Evolutionary conservation across 768 basidiomycete genomes (phyloP), one percentile per base, ranked within the genome.

Genomic region (Zangia roseola): DNA sequence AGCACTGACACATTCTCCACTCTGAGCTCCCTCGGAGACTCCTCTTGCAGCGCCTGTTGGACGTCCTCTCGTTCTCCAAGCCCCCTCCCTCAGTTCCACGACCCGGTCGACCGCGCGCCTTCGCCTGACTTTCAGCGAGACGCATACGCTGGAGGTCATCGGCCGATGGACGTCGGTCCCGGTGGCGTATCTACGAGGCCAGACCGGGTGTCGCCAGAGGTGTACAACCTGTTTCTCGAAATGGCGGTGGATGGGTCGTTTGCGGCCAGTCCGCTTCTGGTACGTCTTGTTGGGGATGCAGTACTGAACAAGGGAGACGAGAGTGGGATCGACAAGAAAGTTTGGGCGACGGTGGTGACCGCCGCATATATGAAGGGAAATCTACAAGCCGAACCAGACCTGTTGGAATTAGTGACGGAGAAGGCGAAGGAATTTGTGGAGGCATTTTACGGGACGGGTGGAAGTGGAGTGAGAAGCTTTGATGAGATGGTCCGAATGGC

Each of bases 161-260:
- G 60, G 25, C 42, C 31, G 8, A 10, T 52, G 14, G 23, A 41
- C 28, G 45, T 38, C 16, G 36, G 30, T 2, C 30, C 21, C 9
- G n/a, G 9, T 30, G 19, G 16, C 35, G 37, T 25, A 14, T 19
- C 42, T n/a, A 23, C 13, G 8, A 30, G 4, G 13, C 58, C 24
- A 12, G 37, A 35, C 14, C 56, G 57, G 0, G 37, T 73, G 10
- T 19, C 57, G 2, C 43, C 31, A 4, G 58, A 65, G 25, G 69
- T 77, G 5, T 50, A 73, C 16, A 46, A 67, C 3, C 60, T 82
- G 34, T 61, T 77, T 10, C 52, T 54, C 13, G 50, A 75, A 19
- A 77, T 80, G 64, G 40, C 52, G 3, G 69, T 70, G 23, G 75
- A 81, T 43, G 82, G 82, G 0, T 79, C 79, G 1, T 83, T 79